Percentiles rank a stretch among this genome's conserved stretches.
phyloP scores from a whole-genome alignment of 2,329 filamentous ascomycete genomes.

The Fusarium neocosmosporiellum region DNA sequence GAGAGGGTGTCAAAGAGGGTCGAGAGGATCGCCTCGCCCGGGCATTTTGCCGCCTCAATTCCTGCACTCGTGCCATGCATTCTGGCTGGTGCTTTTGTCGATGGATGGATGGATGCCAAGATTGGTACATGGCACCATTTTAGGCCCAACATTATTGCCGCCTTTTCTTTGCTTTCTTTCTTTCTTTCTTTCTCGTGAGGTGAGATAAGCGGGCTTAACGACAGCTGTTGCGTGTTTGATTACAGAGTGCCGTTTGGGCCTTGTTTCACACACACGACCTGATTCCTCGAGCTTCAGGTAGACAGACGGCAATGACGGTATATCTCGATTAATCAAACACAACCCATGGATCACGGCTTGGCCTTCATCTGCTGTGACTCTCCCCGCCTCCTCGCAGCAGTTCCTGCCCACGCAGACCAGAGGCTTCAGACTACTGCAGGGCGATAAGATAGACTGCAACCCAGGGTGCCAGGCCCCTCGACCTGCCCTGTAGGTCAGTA shows the following conservation, averaged over 20 bases:
- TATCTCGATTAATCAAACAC: background rate
- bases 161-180: background rate
- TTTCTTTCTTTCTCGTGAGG: background rate
- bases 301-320: background rate
- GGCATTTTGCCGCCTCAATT: slow-evolving; percentile 7
- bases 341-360: background rate
- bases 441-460: slow-evolving; percentile 2
- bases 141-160: slow-evolving; percentile 7
- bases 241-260: slow-evolving; percentile 17
- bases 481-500: slow-evolving; percentile 29
- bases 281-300: background rate
- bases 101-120: slow-evolving; percentile 9
- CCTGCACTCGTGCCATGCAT: slow-evolving; percentile 12
- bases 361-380: background rate
- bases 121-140: slow-evolving; percentile 9
- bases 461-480: slow-evolving; percentile 8
- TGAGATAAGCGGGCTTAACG: background rate
- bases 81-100: slow-evolving; percentile 16
- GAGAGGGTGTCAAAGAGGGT: background rate
- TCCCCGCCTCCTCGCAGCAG: slow-evolving; percentile 5
- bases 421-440: slow-evolving; percentile 24
- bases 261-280: slow-evolving; percentile 38
- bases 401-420: slow-evolving; percentile 7
- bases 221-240: slow-evolving; percentile 25
- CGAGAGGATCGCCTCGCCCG: background rate